Base-by-base conservation (phyloP, 2,329 filamentous ascomycete species). In the Ascochyta lentis region DNA sequence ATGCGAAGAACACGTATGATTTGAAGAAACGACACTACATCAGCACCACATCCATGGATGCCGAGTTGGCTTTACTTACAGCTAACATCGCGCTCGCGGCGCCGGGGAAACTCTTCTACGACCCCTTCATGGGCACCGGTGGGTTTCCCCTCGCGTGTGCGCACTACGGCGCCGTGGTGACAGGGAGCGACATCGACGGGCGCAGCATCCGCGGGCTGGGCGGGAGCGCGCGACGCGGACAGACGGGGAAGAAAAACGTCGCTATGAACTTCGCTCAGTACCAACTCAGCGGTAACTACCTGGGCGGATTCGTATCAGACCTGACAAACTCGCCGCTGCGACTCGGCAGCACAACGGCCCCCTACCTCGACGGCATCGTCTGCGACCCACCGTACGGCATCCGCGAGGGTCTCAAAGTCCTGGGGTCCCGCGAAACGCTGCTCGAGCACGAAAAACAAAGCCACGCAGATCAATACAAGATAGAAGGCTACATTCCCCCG, bases 311-410 rank as follows among this genome's bases (percentile, higher is more conserved):
- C 65, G 86, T 91, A 1, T 89, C 91, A 0, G 95, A 99, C 73
- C 75, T 99, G 51, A 97, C 92, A 0, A 93, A 98, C 70, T 89
- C 89, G 1, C 95, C 95, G 0, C 77, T 98, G 12, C 63, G 73
- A 45, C 56, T 44, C 42, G 48, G 13, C 41, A 55, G 23, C 57
- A 53, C n/a, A 39, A 52, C 22, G 34, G 22, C 23, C 50, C 37
- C 23, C 46, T 83, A 89, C 62, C 86, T 98, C 56, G 93, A 99
- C 74, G 93, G 91, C 4, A 96, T 99, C 56, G 82, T 98, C 6
- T 98, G 93, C 68, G 95, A 99, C 77, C 95, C 95, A 16, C 95
- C 95, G 0, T 99, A 99, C 71, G 95, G 95, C 2, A 92, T 99
- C 6, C 84, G 95, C 43, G 95, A 99, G 76, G 95, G 95, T 0